Evolutionary conservation across 768 basidiomycete genomes (phyloP).

Genomic region (Termitomyces sp.): DNA sequence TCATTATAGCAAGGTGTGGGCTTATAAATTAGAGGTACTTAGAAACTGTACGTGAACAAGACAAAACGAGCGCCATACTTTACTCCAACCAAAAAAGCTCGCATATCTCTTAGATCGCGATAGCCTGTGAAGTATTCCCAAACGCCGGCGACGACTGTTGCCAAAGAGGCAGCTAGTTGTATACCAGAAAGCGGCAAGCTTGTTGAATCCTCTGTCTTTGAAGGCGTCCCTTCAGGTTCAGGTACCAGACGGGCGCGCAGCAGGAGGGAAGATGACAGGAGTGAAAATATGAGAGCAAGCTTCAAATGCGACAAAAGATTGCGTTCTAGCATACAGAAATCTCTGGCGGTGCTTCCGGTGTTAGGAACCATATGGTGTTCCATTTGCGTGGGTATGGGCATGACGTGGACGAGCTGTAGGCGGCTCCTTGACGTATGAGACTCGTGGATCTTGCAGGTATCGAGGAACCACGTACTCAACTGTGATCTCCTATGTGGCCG

Average conservation of each 20-base stretch:
- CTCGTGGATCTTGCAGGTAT: neutral
- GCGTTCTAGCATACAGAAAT: conserved; percentile 76
- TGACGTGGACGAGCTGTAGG: neutral
- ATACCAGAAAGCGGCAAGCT: conserved; percentile 47
- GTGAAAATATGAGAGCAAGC: conserved; percentile 55
- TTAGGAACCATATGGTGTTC: conserved; percentile 33
- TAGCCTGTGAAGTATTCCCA: conserved; percentile 66
- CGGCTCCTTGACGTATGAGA: neutral
- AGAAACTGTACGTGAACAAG: neutral
- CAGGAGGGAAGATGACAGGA: conserved; percentile 60
- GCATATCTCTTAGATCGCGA: conserved; percentile 47
- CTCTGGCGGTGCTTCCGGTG: conserved; percentile 58
- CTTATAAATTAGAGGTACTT: conserved; percentile 21
- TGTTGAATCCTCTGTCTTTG: conserved; percentile 14
- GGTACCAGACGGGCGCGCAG: conserved; percentile 57
- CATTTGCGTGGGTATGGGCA: neutral
- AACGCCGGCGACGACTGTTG: conserved; percentile 47
- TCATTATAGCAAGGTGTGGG: conserved; percentile 47
- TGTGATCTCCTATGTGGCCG: neutral
- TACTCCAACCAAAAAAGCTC: conserved; percentile 53
- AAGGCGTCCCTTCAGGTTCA: conserved; percentile 15
- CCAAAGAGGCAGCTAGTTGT: conserved; percentile 46
- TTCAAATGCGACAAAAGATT: conserved; percentile 68
- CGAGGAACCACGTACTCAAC: neutral
- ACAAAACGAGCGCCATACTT: conserved; percentile 35